Conservation (phyloP, 805 yeast genomes). For the Yarrowia keelungensis region DNA sequence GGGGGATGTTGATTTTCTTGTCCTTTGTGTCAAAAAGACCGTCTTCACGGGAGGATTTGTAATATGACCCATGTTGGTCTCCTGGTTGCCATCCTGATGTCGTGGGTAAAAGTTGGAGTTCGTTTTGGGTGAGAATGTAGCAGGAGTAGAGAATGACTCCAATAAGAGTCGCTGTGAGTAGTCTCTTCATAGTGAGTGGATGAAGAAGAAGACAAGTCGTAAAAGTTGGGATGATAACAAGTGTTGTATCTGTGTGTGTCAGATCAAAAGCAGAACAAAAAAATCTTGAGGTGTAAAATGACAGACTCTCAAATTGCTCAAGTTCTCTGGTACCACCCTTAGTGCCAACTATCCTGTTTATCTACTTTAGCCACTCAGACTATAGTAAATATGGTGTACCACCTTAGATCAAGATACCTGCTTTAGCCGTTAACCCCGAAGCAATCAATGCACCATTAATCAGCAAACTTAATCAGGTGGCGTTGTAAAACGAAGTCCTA, state of each 20-base stretch:
- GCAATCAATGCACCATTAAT: constrained; percentile 6
- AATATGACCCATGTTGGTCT: constrained; percentile 23
- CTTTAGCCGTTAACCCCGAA: constrained; percentile 12
- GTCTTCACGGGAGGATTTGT: constrained; percentile 6
- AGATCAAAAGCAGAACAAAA: too few relatives aligned
- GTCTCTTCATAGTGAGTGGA: neutral
- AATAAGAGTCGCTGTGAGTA: neutral
- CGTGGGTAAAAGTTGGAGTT: neutral
- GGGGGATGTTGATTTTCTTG: constrained; percentile 38
- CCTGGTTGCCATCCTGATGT: constrained; percentile 18
- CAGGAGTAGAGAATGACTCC: constrained; percentile 1
- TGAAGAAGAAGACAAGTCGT: too few relatives aligned
- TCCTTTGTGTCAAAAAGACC: neutral
- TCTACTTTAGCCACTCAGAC: too few relatives aligned
- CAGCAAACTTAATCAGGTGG: constrained; percentile 8
- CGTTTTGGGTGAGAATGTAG: neutral
- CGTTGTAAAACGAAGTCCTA: neutral
- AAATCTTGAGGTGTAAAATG: too few relatives aligned
- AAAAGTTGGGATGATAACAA: too few relatives aligned
- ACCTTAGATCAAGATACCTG: neutral
- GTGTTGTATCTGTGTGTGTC: neutral
- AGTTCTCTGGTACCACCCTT: too few relatives aligned
- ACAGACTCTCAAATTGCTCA: too few relatives aligned
- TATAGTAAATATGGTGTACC: neutral
- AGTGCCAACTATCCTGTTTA: too few relatives aligned